Conservation (phyloP, 192 early-diverging fungal species). For the Coemansia sp. region DNA sequence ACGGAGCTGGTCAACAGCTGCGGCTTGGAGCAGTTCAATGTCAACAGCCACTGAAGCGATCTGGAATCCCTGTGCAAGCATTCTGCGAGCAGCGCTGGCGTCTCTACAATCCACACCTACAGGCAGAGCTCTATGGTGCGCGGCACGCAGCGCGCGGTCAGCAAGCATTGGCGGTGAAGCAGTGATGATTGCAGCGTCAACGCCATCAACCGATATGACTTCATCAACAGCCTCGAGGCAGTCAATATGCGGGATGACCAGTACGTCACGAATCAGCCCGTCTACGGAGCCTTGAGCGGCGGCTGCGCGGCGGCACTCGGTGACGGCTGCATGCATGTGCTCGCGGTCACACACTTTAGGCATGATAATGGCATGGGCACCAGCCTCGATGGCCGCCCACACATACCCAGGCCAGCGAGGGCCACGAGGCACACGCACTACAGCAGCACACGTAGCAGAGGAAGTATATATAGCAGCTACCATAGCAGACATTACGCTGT, state of each 20-base stretch:
- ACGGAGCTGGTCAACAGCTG: slow-evolving; percentile 40
- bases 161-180: neutral
- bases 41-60: slow-evolving; percentile 41
- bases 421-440: slow-evolving; percentile 42
- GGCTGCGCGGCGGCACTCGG: neutral
- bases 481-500: slow-evolving; percentile 39
- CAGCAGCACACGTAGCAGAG: slow-evolving; percentile 20
- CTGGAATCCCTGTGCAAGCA: slow-evolving; percentile 28
- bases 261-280: slow-evolving; percentile 2
- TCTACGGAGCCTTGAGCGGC: neutral
- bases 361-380: slow-evolving; percentile 44
- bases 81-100: slow-evolving; percentile 16
- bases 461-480: slow-evolving; percentile 31
- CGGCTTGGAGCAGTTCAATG: slow-evolving; percentile 23
- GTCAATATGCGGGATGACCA: slow-evolving; percentile 48
- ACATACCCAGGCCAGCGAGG: slow-evolving; percentile 33
- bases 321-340: slow-evolving; percentile 17
- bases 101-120: slow-evolving; percentile 31
- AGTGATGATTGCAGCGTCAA: slow-evolving; percentile 44
- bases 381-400: slow-evolving; percentile 38
- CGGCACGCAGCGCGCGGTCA: neutral
- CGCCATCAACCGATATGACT: slow-evolving; percentile 39
- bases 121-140: slow-evolving; percentile 12
- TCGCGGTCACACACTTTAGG: slow-evolving; percentile 28
- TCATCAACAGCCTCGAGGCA: slow-evolving; percentile 29